Evolutionary conservation across 116 monocot species (phyloP), one percentile per base, ranked within the genome.

Genomic region (Iris pallida): DNA sequence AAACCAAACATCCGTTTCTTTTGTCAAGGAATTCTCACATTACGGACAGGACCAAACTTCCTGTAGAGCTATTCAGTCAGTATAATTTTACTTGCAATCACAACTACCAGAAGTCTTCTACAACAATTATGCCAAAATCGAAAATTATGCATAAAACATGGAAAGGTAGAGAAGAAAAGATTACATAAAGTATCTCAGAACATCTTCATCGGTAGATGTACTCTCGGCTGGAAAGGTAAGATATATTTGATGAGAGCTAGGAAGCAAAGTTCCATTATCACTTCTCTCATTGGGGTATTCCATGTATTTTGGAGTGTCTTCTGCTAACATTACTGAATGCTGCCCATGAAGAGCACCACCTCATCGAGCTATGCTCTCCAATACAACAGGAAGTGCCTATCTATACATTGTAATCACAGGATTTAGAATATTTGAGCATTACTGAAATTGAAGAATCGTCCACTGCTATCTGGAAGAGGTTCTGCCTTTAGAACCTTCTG

Each of bases 1-100:
- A 98, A 98, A 47, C 98, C 98, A 67, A 93, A 98, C 98, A 98
- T 93, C 18, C 98, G 74, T 74, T 85, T 83, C 71, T 92, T 88
- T 71, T 98, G 93, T 20, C 86, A 81, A n/a, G 98, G 98, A 47
- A 98, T 93, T 76, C 98, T 85, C 65, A 98, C 98, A 68, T 98
- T 90, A 68, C 85, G 85, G 53, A 98, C 93, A 19, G 98, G 93
- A 41, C 98, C 93, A 64, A 78, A 98, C 79, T 89, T 82, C 70
- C 96, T 96, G 54, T 14, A 53, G n/a, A n/a, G n/a, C n/a, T n/a
- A n/a, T n/a, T n/a, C n/a, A n/a, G n/a, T 16, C 8, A 57, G n/a
- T 57, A 57, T 7, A 65, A 14, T 4, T 53, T 61, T 74, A 90
- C 97, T 82, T 81, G 69, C 92, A 98, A 71, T 93, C 58, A 79